Evolutionary conservation across 2,329 filamentous ascomycete species (phyloP), one percentile per base, ranked within the genome.

Genomic region (Penicillium nordicum): DNA sequence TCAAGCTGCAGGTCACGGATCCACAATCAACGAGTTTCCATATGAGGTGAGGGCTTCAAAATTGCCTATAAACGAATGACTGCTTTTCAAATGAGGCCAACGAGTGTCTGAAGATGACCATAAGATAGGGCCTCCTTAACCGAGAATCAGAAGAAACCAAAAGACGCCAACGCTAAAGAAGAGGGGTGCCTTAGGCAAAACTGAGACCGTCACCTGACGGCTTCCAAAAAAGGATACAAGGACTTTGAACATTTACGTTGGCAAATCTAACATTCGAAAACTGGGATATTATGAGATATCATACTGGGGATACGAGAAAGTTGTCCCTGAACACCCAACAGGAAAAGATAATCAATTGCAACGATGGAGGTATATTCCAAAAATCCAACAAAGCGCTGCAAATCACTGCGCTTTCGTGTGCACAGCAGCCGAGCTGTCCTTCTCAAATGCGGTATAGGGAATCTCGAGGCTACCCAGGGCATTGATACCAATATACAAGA

Each of bases 401-500:
- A 53, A 61, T 64, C 62, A 82, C 75, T 87, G 82, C 79, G 91
- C 75, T 72, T 85, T 96, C 84, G 92, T 96, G 76, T 95, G 90
- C 32, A 88, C 88, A 37, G 86, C 81, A n/a, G 91, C 90, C 0
- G 92, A 90, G 81, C 91, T 96, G 66, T 97, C 93, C 80, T 96
- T 97, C 72, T 95, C 93, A 72, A 97, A 99, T 1, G 94, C 92
- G 61, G 89, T 91, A 73, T 97, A 97, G 1, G 90, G 89, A 30
- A 97, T 90, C 73, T 97, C 82, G 18, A 99, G 81, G 64, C 90
- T 93, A 7, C 84, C 79, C 12, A 97, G 80, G 14, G 89, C 92
- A 57, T 76, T 84, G 53, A 97, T 77, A 14, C 88, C 94, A 55
- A 92, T 87, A 63, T 88, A 87, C 6, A 96, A 79, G 63, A 97